phyloP scores from a whole-genome alignment of 805 yeast genomes.

The Candida sithepensis region DNA sequence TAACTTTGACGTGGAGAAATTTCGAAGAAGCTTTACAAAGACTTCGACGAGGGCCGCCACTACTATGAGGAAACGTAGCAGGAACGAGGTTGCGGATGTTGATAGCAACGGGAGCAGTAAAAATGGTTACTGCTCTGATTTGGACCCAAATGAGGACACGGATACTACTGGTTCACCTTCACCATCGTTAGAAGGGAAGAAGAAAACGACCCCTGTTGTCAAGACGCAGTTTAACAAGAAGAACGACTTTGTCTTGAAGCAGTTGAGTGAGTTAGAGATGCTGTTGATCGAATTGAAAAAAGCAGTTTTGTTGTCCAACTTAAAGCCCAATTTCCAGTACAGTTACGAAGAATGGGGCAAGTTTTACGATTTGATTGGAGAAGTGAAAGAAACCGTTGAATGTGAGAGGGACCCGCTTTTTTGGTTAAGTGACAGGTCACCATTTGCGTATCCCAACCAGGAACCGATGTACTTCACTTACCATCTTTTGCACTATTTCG shows the following conservation, averaged over 20 bases:
- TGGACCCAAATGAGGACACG: not conserved
- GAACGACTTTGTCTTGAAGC: constrained; percentile 21
- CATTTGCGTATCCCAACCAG: constrained; percentile 63
- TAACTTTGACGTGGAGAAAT: constrained; percentile 14
- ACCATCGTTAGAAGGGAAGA: not conserved
- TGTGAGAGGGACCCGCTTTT: constrained; percentile 30
- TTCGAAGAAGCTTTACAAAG: constrained; percentile 3
- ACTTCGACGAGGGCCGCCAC: constrained; percentile 1
- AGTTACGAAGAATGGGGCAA: constrained; percentile 50
- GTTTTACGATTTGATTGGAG: constrained; percentile 32
- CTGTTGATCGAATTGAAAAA: constrained; percentile 31
- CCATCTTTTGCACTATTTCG: constrained; percentile 25
- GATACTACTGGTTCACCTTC: not conserved
- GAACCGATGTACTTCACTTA: constrained; percentile 59
- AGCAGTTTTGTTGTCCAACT: constrained; percentile 32
- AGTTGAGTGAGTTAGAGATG: constrained; percentile 22
- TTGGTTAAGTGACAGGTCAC: constrained; percentile 69
- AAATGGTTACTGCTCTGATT: not conserved
- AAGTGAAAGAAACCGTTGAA: too few species aligned
- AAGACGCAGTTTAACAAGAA: constrained; percentile 23
- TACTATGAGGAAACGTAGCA: not conserved
- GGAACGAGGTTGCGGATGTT: too few species aligned
- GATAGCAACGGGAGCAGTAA: not conserved
- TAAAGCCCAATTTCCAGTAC: constrained; percentile 40
- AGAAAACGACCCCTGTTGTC: not conserved